Conservation (phyloP, 2,329 filamentous ascomycete genomes). For the Ceratocystis cubensis region DNA sequence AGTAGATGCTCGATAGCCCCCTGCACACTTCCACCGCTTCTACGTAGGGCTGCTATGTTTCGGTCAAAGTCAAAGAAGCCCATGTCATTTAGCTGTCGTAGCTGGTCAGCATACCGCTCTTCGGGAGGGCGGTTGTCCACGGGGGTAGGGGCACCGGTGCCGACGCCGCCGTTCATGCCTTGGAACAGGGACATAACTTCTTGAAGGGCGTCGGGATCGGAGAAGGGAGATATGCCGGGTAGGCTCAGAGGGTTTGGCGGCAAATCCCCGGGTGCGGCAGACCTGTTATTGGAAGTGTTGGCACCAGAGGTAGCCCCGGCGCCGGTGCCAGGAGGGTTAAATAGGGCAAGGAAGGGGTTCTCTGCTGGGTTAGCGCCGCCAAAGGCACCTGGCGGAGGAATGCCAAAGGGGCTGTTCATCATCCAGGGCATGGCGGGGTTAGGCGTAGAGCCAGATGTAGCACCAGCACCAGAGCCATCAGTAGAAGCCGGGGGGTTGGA, state of each 20-base stretch:
- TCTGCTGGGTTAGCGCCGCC: conserved; percentile 24
- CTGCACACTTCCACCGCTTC: conserved; percentile 86
- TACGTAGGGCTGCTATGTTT: conserved; percentile 76
- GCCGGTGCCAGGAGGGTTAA: conserved; percentile 7
- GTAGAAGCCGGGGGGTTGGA: conserved; percentile 28
- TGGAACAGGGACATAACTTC: conserved; percentile 16
- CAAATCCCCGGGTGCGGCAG: conserved; percentile 3
- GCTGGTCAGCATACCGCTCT: conserved; percentile 80
- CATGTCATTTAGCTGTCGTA: conserved; percentile 95
- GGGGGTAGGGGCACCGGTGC: conserved; percentile 35
- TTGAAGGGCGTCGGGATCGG: conserved; percentile 16
- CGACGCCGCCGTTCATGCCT: conserved; percentile 19
- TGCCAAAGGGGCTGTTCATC: conserved; percentile 9
- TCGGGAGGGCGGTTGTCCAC: conserved; percentile 80
- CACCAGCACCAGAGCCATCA: conserved; percentile 22
- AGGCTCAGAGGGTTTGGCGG: conserved; percentile 16
- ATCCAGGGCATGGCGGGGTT: conserved; percentile 9
- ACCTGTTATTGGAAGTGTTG: conserved; percentile 12
- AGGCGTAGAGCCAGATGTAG: conserved; percentile 1
- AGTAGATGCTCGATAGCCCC: conserved; percentile 72
- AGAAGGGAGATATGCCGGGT: conserved; percentile 5
- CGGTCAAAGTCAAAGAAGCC: conserved; percentile 94
- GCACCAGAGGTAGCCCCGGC: conserved; percentile 24
- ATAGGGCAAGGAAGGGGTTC: conserved; percentile 33
- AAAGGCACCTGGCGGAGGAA: conserved; percentile 22